Conservation (phyloP, 805 yeast species). For the Metschnikowia continentalis region DNA sequence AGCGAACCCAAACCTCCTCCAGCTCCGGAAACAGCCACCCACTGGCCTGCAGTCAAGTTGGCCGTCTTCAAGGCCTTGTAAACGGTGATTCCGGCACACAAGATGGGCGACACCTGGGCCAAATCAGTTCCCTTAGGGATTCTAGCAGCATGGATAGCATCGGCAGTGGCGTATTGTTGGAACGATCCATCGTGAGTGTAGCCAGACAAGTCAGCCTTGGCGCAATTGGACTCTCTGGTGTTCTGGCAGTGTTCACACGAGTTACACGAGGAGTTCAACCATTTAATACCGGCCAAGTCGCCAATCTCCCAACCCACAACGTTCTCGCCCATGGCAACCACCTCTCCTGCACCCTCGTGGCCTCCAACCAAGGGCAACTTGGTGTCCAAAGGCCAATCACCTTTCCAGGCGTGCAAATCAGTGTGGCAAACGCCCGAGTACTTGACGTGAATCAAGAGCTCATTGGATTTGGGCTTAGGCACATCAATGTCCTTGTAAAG, state of each 20-base stretch:
- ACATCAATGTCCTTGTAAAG: slow-evolving; percentile 68
- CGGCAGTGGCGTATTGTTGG: slow-evolving; percentile 88
- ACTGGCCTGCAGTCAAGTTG: slow-evolving; percentile 61
- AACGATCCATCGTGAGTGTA: slow-evolving; percentile 88
- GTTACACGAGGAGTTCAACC: slow-evolving; percentile 77
- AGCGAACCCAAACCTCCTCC: slow-evolving; percentile 77
- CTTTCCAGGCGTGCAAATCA: slow-evolving; percentile 90
- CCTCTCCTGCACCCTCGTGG: slow-evolving; percentile 87
- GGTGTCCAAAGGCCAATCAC: slow-evolving; percentile 83
- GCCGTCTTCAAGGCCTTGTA: slow-evolving; percentile 88
- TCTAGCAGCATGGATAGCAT: slow-evolving; percentile 80
- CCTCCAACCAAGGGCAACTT: slow-evolving; percentile 81
- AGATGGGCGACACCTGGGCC: slow-evolving; percentile 73
- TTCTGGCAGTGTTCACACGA: slow-evolving; percentile 70
- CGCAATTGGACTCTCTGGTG: slow-evolving; percentile 68
- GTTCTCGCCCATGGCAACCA: slow-evolving; percentile 68
- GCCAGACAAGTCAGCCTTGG: slow-evolving; percentile 62
- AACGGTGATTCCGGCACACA: slow-evolving; percentile 90
- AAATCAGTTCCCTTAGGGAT: slow-evolving; percentile 73
- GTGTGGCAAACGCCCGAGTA: slow-evolving; percentile 94
- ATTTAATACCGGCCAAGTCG: slow-evolving; percentile 78
- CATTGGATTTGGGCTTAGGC: slow-evolving; percentile 73
- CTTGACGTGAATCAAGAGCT: slow-evolving; percentile 74
- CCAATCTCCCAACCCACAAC: slow-evolving; percentile 73
- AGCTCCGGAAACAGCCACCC: slow-evolving; percentile 77